Evolutionary conservation across 768 basidiomycete species (phyloP).

Genomic region (Mycena haematopus): DNA sequence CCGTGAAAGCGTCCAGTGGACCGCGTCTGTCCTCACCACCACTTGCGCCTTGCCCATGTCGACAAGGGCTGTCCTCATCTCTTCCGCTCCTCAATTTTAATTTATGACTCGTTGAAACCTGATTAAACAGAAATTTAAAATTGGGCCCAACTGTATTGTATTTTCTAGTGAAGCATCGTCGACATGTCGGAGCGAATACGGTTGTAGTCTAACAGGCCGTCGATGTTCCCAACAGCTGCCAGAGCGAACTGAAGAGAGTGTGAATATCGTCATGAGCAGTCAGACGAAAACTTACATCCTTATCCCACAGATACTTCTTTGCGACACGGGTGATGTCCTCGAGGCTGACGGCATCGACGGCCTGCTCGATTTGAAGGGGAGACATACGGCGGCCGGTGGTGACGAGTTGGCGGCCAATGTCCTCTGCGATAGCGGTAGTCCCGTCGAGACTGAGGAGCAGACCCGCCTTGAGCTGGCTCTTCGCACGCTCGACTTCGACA

Average conservation of each 20-base stretch:
- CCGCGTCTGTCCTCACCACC: too few species aligned
- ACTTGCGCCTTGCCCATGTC: too few species aligned
- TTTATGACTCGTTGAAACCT: too few species aligned
- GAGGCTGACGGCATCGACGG: slow-evolving; percentile 86
- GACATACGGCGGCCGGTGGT: slow-evolving; percentile 91
- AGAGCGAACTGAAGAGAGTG: slow-evolving; percentile 67
- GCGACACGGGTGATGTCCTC: slow-evolving; percentile 94
- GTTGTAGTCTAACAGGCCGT: slow-evolving; percentile 95
- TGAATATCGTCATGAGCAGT: slow-evolving; percentile 8
- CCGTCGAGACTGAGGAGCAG: slow-evolving; percentile 91
- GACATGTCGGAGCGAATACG: slow-evolving; percentile 86
- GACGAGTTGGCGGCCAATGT: slow-evolving; percentile 97
- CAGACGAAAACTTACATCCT: slow-evolving; percentile 70
- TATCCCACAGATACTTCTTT: slow-evolving; percentile 96
- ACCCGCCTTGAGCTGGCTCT: slow-evolving; percentile 97
- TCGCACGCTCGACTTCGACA: slow-evolving; percentile 94
- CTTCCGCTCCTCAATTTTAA: too few species aligned
- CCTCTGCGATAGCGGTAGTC: slow-evolving; percentile 96
- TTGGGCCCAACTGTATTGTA: slow-evolving; percentile 5
- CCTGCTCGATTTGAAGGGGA: slow-evolving; percentile 92
- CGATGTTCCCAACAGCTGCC: slow-evolving; percentile 88
- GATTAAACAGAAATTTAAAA: neutral
- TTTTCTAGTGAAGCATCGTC: slow-evolving; percentile 71
- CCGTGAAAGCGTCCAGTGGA: too few species aligned
- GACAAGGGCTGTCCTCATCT: too few species aligned